Evolutionary conservation across 352 stramenopile genomes (phyloP).

Genomic region (Phytophthora colocasiae): DNA sequence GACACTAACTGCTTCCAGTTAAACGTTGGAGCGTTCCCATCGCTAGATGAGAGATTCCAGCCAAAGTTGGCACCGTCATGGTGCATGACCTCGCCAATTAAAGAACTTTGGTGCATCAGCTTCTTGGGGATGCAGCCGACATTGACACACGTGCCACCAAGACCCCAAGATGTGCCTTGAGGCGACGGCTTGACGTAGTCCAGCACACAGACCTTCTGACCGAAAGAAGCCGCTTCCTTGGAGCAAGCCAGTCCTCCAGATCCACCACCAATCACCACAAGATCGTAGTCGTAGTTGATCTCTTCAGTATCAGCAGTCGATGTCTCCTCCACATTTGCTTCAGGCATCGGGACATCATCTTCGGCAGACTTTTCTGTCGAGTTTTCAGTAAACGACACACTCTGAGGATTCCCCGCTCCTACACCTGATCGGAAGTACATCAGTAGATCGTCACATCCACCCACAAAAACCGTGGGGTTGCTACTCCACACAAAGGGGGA

Average conservation of each 20-base stretch:
- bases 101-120: conserved; percentile 97
- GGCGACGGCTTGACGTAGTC: conserved; percentile 96
- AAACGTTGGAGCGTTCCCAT: conserved; percentile 46
- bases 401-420: conserved; percentile 26
- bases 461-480: conserved; percentile 64
- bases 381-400: conserved; percentile 1
- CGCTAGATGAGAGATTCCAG: conserved; percentile 55
- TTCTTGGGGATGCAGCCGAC: conserved; percentile 99
- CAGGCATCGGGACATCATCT: conserved; percentile 9
- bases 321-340: background rate
- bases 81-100: conserved; percentile 91
- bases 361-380: conserved; percentile 4
- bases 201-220: conserved; percentile 95
- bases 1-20: conserved; percentile 93
- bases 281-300: conserved; percentile 78
- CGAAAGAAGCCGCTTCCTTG: conserved; percentile 94
- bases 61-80: conserved; percentile 91
- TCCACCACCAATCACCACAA: conserved; percentile 85
- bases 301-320: conserved; percentile 12
- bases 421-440: conserved; percentile 64
- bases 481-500: conserved; percentile 81
- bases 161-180: conserved; percentile 89
- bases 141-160: conserved; percentile 99
- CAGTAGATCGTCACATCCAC: conserved; percentile 74
- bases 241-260: conserved; percentile 94